Conservation (phyloP, 805 yeast genomes). For the Alloascoidea hylecoeti region DNA sequence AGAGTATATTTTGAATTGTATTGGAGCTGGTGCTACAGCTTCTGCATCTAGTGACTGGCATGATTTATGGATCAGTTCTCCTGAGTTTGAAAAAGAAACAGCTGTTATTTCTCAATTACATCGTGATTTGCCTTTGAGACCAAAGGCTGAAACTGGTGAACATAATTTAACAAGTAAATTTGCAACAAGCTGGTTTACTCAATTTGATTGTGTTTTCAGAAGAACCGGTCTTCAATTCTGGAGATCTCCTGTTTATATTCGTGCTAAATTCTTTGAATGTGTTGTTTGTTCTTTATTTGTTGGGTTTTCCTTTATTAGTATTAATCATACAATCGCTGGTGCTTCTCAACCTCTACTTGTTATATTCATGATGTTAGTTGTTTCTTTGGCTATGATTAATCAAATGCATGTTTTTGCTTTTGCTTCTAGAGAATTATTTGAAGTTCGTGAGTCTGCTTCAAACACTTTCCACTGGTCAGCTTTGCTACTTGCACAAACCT, state of each 20-base stretch:
- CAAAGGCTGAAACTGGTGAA: conserved; percentile 3
- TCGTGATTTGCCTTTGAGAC: conserved; percentile 12
- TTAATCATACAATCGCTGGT: conserved; percentile 22
- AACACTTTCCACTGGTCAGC: conserved; percentile 28
- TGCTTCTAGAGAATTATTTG: conserved; percentile 27
- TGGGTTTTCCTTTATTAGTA: conserved; percentile 33
- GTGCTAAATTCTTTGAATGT: conserved; percentile 30
- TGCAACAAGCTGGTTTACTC: conserved; percentile 34
- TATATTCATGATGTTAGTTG: conserved; percentile 28
- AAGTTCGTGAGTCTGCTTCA: conserved; percentile 27
- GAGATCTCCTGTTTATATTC: conserved; percentile 45
- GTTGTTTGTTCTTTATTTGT: conserved; percentile 30
- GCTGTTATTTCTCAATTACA: conserved; percentile 20
- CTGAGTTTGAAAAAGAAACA: conserved; percentile 21
- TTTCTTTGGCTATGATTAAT: conserved; percentile 22
- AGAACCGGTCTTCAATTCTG: conserved; percentile 33
- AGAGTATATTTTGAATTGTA: conserved; percentile 57
- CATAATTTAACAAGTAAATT: conserved; percentile 13
- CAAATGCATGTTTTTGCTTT: conserved; percentile 15
- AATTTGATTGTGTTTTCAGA: conserved; percentile 23
- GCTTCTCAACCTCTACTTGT: conserved; percentile 33
- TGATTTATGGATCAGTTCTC: conserved; percentile 43
- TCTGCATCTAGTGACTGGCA: conserved; percentile 43
- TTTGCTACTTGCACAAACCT: conserved; percentile 23
- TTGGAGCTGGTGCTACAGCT: conserved; percentile 77